A percentile compares a stretch with the other conserved stretches of the same genome.
Evolutionary conservation across 306 rosid genomes (phyloP).

Genomic region (Trichosanthes cucumerina): DNA sequence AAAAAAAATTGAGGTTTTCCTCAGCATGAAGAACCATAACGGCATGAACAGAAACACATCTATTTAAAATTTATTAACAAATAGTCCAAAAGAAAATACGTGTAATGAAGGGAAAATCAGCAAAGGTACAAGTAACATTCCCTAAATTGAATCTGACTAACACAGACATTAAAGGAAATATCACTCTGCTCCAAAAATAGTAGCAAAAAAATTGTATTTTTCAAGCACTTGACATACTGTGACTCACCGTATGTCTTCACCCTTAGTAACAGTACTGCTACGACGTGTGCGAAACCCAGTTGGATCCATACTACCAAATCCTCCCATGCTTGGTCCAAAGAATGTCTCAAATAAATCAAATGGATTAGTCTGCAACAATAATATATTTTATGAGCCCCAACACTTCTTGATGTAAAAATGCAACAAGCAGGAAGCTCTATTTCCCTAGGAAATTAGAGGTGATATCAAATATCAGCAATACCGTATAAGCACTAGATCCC

Average conservation of each 20-base stretch:
- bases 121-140: not conserved
- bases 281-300: constrained; percentile 75
- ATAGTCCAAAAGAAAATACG: not conserved
- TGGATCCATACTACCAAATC: constrained; percentile 71
- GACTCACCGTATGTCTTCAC: constrained; percentile 91
- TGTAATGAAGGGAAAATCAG: not conserved
- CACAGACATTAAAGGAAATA: not conserved
- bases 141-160: not conserved
- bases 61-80: not conserved
- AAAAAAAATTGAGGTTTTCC: not conserved
- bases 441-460: constrained; percentile 5
- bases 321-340: constrained; percentile 82
- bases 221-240: constrained; percentile 5
- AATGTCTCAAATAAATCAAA: constrained; percentile 96
- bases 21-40: not conserved
- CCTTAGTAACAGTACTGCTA: constrained; percentile 82
- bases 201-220: not conserved
- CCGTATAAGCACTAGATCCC: constrained; percentile 88
- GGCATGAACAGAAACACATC: not conserved
- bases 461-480: constrained; percentile 20
- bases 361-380: constrained; percentile 73
- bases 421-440: constrained; percentile 3
- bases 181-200: not conserved
- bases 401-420: not conserved
- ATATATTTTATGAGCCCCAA: constrained; percentile 5